A percentile compares a stretch with the other conserved stretches of the same genome.
Conservation (phyloP, 2,329 filamentous ascomycete genomes). For the Orbilia ellipsospora region DNA sequence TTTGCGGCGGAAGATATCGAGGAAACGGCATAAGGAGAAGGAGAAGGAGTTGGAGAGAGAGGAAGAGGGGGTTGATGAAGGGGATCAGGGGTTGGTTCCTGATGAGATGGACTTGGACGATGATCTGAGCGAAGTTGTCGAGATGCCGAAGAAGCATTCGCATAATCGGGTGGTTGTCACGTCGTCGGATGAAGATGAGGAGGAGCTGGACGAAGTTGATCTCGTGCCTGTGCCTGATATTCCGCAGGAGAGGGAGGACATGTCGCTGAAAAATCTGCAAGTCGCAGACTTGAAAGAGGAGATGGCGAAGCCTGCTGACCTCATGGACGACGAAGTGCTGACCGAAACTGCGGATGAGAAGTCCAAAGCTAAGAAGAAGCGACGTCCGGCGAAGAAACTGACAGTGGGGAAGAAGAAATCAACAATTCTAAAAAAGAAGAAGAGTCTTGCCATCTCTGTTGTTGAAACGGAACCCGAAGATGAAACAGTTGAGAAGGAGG, state of each 20-base stretch:
- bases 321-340: conserved; percentile 66
- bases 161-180: conserved; percentile 56
- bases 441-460: conserved; percentile 7
- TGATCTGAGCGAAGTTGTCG: conserved; percentile 66
- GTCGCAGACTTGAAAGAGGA: conserved; percentile 29
- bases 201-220: conserved; percentile 59
- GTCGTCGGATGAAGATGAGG: conserved; percentile 61
- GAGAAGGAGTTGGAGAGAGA: conserved; percentile 41
- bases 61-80: conserved; percentile 13
- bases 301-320: conserved; percentile 58
- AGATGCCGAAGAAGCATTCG: conserved; percentile 26
- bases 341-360: conserved; percentile 58
- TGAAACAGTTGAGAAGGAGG: conserved; percentile 63
- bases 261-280: conserved; percentile 46
- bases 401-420: conserved; percentile 68
- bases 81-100: conserved; percentile 11
- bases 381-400: conserved; percentile 64
- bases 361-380: conserved; percentile 55
- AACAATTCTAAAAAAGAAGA: conserved; percentile 56
- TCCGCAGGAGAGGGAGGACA: conserved; percentile 34
- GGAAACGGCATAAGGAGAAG: conserved; percentile 45
- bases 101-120: conserved; percentile 70
- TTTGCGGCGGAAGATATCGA: conserved; percentile 30
- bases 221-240: conserved; percentile 51
- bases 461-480: conserved; percentile 66